phyloP scores from a whole-genome alignment of 306 rosid genomes.

The Acacia confusa region DNA sequence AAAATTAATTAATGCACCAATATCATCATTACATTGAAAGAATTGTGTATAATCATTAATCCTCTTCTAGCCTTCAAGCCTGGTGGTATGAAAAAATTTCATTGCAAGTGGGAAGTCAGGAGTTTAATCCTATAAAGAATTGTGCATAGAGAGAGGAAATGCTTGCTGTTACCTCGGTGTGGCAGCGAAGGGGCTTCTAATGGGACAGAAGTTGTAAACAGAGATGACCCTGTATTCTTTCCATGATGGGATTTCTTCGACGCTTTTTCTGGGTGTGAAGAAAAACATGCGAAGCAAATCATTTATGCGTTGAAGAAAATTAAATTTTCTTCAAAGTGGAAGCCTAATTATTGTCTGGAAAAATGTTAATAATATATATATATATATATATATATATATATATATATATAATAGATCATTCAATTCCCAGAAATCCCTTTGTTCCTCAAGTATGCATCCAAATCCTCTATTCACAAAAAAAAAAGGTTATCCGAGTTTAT shows the following conservation, averaged over 20 bases:
- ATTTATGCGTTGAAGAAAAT: conserved; percentile 30
- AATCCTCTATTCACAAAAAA: background rate
- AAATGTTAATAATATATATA: background rate
- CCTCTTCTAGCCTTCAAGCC: too few species aligned
- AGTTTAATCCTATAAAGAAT: background rate
- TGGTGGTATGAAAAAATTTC: too few species aligned
- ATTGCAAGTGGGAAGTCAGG: too few species aligned
- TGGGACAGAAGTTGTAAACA: background rate
- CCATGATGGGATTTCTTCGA: conserved; percentile 16
- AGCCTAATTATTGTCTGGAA: conserved; percentile 5
- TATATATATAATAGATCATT: background rate
- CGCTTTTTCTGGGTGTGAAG: conserved; percentile 28
- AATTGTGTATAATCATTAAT: background rate
- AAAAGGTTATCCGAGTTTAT: background rate
- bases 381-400: background rate
- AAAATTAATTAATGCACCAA: background rate
- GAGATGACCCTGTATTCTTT: conserved; percentile 15
- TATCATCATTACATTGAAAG: background rate
- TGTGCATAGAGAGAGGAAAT: background rate
- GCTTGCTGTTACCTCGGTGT: background rate
- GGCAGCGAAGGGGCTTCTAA: background rate
- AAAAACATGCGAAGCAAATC: conserved; percentile 42
- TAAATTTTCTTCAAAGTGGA: background rate
- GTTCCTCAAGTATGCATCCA: background rate
- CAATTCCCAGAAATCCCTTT: conserved; percentile 5